phyloP scores from a whole-genome alignment of 208 protist species.

The Leishmania lainsoni region DNA sequence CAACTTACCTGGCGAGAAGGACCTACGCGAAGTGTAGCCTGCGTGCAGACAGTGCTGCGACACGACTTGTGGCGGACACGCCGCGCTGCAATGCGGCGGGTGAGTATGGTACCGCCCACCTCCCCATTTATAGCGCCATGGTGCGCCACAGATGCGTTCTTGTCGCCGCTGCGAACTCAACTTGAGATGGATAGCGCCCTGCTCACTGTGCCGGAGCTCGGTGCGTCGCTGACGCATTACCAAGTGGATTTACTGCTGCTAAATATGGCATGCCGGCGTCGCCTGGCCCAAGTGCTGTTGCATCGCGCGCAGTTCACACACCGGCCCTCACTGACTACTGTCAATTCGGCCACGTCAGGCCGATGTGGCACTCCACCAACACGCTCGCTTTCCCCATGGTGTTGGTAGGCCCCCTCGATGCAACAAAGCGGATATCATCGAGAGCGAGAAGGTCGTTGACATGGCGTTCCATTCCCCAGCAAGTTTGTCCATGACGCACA shows the following conservation, averaged over 20 bases:
- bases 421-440: neutral
- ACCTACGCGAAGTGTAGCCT: conserved; percentile 50
- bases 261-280: conserved; percentile 62
- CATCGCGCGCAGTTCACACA: neutral
- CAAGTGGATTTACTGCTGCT: conserved; percentile 77
- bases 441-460: neutral
- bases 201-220: conserved; percentile 46
- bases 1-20: conserved; percentile 35
- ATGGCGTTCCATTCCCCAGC: conserved; percentile 11
- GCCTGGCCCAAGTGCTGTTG: conserved; percentile 37
- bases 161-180: neutral
- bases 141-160: neutral
- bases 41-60: conserved; percentile 48
- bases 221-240: conserved; percentile 34
- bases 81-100: neutral
- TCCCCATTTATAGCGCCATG: neutral
- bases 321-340: neutral
- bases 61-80: conserved; percentile 37
- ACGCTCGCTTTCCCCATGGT: neutral
- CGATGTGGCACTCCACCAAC: neutral
- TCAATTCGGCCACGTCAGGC: neutral
- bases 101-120: neutral
- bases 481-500: conserved; percentile 14
- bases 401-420: neutral
- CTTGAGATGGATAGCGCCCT: conserved; percentile 11